Evolutionary conservation across 805 yeast genomes (phyloP), one percentile per base, ranked within the genome.

Genomic region (Hanseniaspora vineae): DNA sequence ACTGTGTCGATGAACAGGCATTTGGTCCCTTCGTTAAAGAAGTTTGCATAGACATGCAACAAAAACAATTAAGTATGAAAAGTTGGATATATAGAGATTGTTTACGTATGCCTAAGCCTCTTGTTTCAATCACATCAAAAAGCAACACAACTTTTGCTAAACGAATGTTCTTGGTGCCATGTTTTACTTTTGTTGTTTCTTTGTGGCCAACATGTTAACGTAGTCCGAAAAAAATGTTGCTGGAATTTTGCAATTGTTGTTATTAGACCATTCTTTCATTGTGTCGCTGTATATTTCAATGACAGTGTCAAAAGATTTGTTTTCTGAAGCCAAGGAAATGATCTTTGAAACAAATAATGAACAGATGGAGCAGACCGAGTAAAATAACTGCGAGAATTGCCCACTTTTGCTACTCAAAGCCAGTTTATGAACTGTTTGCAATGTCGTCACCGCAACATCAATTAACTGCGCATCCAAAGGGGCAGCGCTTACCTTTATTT

Each of bases 201-300:
- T 72, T n/a, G 83, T 67, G 52, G 71, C 72, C 42, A 83, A 59
- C 89, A 92, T 89, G 65, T 87, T 87, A 58, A 84, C 73, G 51
- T 86, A 77, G 55, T 88, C 96, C 53, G 78, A 73, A 59, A 84
- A 87, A 57, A 84, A 59, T 12, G 75, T 67, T 9, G 81, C 68
- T 18, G 73, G 72, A 19, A 76, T 62, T 53, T 73, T 76, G 53
- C 75, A 68, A 44, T 66, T 63, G 15, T 67, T 58, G 51, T 69
- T 63, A 18, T 54, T 55, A 42, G 79, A 72, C 96, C 96, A 88
- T 17, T 57, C 55, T 52, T 77, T 74, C 61, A 86, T 55, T 11
- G 82, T 65, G 0, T 59, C 61, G 5, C 75, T 55, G 62, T 88
- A 88, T 12, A 79, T 52, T 44, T 75, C 78, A 42, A 78, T 66